Base-by-base conservation (phyloP, 164 flowering plant genomes). In the Magnolia sinica region DNA sequence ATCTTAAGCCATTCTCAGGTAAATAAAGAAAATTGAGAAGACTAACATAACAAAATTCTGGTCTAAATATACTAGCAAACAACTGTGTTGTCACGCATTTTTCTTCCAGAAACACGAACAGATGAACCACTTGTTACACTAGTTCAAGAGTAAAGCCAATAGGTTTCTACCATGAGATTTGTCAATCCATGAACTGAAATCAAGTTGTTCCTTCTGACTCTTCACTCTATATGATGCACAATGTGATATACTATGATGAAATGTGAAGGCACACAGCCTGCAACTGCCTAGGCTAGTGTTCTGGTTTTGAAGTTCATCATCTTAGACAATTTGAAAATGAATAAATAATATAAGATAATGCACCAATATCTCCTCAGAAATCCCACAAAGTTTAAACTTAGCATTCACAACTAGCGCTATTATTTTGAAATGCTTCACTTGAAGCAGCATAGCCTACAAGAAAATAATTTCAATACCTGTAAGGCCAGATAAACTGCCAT, bases 401-500 rank as follows among this genome's bases (percentile, higher is more conserved):
- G 64, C 23, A 65, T 58, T 45, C 59, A 64, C n/a, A 49, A 31
- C 19, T 74, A 23, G 37, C 7, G 18, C 49, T 59, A 74, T 23
- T 74, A 31, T 10, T 73, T 61, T 50, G 16, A 61, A 73, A 73
- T 58, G 18, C 16, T 55, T 9, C 10, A 8, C 70, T 29, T 22
- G 31, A 13, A 1, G 31, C 24, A 4, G 31, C 55, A 51, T 9
- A 75, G 13, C 5, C 14, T 68, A 23, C 24, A 8, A n/a, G 58
- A 11, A 71, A 37, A 16, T 24, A 16, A 70, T 20, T 64, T 13
- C 24, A 31, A 37, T 74, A 96, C 99, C 98, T 94, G 99, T 78
- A 94, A 84, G 58, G 97, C 91, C 64, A 96, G 84, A 80, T 89
- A 96, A 71, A 92, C 78, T 59, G 99, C 96, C 99, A 96, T 91